A percentile compares a stretch with the other conserved stretches of the same genome.
These are phyloP conservation scores for Peniophora sp. DNA, from an alignment of 1,284 basidiomycete species.

Conservation along the genomic window DNA sequence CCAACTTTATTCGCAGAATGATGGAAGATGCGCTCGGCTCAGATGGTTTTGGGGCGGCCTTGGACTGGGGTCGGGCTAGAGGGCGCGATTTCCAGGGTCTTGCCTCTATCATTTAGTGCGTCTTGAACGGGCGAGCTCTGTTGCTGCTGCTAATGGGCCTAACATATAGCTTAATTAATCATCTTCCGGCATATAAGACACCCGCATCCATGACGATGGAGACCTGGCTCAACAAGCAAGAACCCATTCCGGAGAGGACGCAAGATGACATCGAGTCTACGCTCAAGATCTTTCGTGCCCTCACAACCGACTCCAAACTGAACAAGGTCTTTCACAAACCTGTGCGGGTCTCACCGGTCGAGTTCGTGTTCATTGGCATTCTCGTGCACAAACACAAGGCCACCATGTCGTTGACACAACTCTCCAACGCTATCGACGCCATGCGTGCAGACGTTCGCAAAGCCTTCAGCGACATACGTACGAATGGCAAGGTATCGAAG, in stretches of 20 bases:
- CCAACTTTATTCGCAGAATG: slow-evolving; percentile 33
- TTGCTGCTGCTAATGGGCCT: no score
- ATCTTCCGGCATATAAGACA: slow-evolving; percentile 21
- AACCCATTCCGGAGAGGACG: slow-evolving; percentile 21
- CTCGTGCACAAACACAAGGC: slow-evolving; percentile 34
- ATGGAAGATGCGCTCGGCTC: slow-evolving; percentile 27
- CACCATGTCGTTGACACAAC: slow-evolving; percentile 30
- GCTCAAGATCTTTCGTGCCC: slow-evolving; percentile 40
- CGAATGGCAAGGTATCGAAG: slow-evolving; percentile 32
- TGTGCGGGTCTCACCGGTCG: slow-evolving; percentile 51
- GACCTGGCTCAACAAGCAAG: slow-evolving; percentile 28
- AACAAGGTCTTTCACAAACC: slow-evolving; percentile 26
- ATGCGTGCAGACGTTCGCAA: slow-evolving; percentile 36
- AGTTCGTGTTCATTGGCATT: slow-evolving; percentile 47
- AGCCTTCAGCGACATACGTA: slow-evolving; percentile 32
- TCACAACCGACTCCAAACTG: slow-evolving; percentile 20
- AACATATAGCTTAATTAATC: slow-evolving; percentile 21
- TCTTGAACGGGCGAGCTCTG: no score
- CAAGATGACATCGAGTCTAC: slow-evolving; percentile 27
- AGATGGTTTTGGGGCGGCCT: slow-evolving; percentile 33
- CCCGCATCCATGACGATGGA: slow-evolving; percentile 28
- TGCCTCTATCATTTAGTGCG: slow-evolving; percentile 28
- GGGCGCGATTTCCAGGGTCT: slow-evolving; percentile 42
- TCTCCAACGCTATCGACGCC: slow-evolving; percentile 31
- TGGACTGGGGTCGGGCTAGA: slow-evolving; percentile 38